phyloP scores from a whole-genome alignment of 2,329 filamentous ascomycete genomes.

The Ploettnerulaceae sp. region DNA sequence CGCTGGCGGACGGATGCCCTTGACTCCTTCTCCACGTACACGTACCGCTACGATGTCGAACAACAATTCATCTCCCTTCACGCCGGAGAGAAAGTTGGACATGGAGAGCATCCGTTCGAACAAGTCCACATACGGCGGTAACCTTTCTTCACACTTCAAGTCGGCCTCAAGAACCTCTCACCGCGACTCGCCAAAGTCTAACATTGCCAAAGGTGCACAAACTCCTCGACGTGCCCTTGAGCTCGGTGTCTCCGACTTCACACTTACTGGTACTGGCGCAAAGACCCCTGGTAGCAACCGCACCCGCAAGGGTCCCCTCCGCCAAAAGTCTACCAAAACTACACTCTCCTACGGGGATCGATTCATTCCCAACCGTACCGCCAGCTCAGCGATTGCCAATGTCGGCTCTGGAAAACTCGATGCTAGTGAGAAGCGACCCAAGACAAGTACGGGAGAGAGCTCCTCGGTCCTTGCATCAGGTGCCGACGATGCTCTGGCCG shows the following conservation, averaged over 20 bases:
- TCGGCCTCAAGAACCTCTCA: slow-evolving; percentile 60
- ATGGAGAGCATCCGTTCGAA: slow-evolving; percentile 47
- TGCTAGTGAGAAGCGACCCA: slow-evolving; percentile 63
- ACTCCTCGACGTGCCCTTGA: slow-evolving; percentile 81
- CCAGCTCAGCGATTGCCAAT: slow-evolving; percentile 83
- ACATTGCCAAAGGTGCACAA: slow-evolving; percentile 71
- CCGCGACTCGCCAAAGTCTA: slow-evolving; percentile 91
- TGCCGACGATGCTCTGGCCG: slow-evolving; percentile 71
- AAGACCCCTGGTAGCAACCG: slow-evolving; percentile 57
- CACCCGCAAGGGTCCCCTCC: slow-evolving; percentile 48
- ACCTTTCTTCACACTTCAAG: slow-evolving; percentile 75
- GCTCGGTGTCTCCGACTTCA: slow-evolving; percentile 88
- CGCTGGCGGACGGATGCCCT: slow-evolving; percentile 88
- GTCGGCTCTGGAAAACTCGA: slow-evolving; percentile 81
- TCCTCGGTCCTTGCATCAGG: slow-evolving; percentile 68
- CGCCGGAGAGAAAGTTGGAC: slow-evolving; percentile 57
- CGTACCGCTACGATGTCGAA: slow-evolving; percentile 48
- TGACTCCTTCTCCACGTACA: slow-evolving; percentile 82
- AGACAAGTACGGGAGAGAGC: slow-evolving; percentile 63
- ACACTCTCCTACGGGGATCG: slow-evolving; percentile 79
- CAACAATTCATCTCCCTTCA: slow-evolving; percentile 69
- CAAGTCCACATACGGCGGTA: slow-evolving; percentile 76
- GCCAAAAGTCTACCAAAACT: slow-evolving; percentile 63
- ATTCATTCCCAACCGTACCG: slow-evolving; percentile 90
- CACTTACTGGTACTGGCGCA: slow-evolving; percentile 76